Evolutionary conservation across 2,329 filamentous ascomycete genomes (phyloP).

Genomic region (Aphanocladium album): DNA sequence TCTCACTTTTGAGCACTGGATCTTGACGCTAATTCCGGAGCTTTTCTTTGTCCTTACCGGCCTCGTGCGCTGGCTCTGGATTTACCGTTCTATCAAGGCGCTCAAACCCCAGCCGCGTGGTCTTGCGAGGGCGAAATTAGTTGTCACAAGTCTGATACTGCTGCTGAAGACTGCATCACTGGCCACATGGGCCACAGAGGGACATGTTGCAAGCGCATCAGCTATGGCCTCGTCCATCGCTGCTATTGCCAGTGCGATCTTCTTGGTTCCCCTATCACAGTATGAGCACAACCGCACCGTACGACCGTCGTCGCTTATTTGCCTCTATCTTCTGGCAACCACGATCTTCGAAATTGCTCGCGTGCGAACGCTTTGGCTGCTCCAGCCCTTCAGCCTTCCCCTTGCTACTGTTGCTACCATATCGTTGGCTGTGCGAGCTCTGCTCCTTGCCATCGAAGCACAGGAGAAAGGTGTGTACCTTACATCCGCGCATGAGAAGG

Average conservation of each 20-base stretch:
- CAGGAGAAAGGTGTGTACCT: neutral
- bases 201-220: neutral
- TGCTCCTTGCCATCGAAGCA: neutral
- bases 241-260: neutral
- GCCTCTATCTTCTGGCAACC: conserved; percentile 5
- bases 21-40: neutral
- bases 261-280: neutral
- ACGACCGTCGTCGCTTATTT: neutral
- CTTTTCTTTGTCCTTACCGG: neutral
- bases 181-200: neutral
- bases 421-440: neutral
- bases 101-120: neutral
- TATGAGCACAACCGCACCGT: conserved; percentile 5
- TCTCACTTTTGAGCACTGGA: conserved; percentile 4
- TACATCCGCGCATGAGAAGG: neutral
- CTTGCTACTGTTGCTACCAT: conserved; percentile 4
- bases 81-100: neutral
- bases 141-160: neutral
- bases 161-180: conserved; percentile 1
- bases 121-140: conserved; percentile 1
- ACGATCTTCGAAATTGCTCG: neutral
- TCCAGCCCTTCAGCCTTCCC: neutral
- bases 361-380: conserved; percentile 6
- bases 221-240: neutral
- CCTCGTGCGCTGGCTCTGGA: conserved; percentile 3